Evolutionary conservation across 2,329 filamentous ascomycete genomes (phyloP).

Genomic region (Orbilia quercus): DNA sequence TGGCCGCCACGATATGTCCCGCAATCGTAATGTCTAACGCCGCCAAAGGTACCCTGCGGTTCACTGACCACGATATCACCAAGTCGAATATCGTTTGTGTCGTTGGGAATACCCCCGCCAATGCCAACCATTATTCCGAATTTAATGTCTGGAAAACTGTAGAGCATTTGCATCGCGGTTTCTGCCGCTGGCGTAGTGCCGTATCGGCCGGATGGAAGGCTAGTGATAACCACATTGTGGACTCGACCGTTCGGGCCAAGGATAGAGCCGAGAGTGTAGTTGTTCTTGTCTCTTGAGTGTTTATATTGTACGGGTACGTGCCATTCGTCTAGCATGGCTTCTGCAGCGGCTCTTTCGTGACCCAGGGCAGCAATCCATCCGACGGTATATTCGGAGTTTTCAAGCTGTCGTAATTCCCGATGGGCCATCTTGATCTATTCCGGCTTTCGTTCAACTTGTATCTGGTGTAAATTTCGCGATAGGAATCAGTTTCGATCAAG

Average conservation of each 20-base stretch:
- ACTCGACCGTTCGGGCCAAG: slow-evolving; percentile 9
- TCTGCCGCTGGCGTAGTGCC: slow-evolving; percentile 61
- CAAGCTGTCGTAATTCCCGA: too few relatives aligned
- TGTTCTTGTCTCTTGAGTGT: slow-evolving; percentile 51
- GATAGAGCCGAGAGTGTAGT: slow-evolving; percentile 59
- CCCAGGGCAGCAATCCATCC: slow-evolving; percentile 33
- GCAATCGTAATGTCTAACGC: slow-evolving; percentile 1
- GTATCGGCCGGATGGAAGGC: slow-evolving; percentile 58
- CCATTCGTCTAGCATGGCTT: slow-evolving; percentile 57
- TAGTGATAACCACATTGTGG: slow-evolving; percentile 62
- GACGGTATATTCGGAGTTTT: too few relatives aligned
- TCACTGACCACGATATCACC: slow-evolving; percentile 17
- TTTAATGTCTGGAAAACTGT: slow-evolving; percentile 61
- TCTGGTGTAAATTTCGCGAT: too few relatives aligned
- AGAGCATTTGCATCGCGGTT: slow-evolving; percentile 61
- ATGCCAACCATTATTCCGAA: slow-evolving; percentile 65
- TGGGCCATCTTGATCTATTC: too few relatives aligned
- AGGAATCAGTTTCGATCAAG: too few relatives aligned
- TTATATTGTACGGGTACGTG: slow-evolving; percentile 33
- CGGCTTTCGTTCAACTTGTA: too few relatives aligned
- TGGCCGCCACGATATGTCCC: neutral
- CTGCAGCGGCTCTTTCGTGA: slow-evolving; percentile 51
- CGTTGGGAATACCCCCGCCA: slow-evolving; percentile 13
- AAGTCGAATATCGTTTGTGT: neutral
- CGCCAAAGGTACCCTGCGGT: neutral